Evolutionary conservation across 768 basidiomycete species (phyloP).

Genomic region (Botryobasidium botryosum): DNA sequence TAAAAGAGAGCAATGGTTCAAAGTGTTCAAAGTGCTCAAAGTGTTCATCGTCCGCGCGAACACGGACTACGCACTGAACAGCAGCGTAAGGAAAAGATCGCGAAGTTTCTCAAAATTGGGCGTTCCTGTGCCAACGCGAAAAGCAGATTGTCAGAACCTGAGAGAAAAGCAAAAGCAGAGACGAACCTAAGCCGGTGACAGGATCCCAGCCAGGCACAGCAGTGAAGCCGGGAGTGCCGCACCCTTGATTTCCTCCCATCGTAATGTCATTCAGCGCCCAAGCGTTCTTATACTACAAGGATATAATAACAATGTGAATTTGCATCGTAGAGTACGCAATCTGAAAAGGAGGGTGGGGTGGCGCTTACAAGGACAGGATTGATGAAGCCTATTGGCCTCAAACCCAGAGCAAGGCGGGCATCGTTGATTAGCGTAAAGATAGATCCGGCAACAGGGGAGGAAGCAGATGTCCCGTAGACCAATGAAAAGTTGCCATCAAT

Average conservation of each 20-base stretch:
- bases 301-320: no score
- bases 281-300: conserved; percentile 28
- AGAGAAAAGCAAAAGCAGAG: no score
- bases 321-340: no score
- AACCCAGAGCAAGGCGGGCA: conserved; percentile 30
- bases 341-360: no score
- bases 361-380: conserved; percentile 15
- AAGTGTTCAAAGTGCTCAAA: no score
- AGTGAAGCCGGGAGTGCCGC: conserved; percentile 17
- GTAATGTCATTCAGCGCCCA: conserved; percentile 33
- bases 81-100: background rate
- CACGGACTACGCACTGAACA: no score
- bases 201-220: conserved; percentile 29
- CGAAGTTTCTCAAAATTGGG: conserved; percentile 4
- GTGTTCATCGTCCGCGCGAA: no score
- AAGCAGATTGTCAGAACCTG: no score
- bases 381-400: conserved; percentile 29
- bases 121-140: no score
- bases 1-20: no score
- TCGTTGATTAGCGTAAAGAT: conserved; percentile 47
- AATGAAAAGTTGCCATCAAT: conserved; percentile 12
- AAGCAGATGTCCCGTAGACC: conserved; percentile 42
- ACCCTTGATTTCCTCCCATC: conserved; percentile 21
- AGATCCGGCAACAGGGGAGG: conserved; percentile 43
- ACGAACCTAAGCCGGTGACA: conserved; percentile 36